Conservation (phyloP, 2,329 filamentous ascomycete genomes). For the Lachnellula hyalina region DNA sequence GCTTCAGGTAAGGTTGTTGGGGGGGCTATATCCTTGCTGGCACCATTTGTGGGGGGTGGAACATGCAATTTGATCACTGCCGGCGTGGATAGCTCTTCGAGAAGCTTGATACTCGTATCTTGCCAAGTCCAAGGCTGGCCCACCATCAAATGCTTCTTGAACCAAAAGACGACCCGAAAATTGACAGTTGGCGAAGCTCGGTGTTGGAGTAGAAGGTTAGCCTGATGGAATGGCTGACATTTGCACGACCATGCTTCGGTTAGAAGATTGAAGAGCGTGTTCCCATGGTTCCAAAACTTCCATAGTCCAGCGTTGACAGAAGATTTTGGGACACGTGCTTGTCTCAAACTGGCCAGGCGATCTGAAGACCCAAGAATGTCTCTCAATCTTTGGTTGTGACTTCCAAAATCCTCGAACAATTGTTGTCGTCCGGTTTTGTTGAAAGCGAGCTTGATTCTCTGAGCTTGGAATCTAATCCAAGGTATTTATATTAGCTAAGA, state of each 20-base stretch:
- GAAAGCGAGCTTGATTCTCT: slow-evolving; percentile 13
- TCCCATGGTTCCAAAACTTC: slow-evolving; percentile 14
- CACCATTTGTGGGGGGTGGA: neutral
- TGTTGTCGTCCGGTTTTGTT: slow-evolving; percentile 9
- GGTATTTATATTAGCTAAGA: too few species aligned
- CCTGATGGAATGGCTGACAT: slow-evolving; percentile 13
- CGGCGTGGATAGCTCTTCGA: slow-evolving; percentile 2
- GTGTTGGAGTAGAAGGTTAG: slow-evolving; percentile 12
- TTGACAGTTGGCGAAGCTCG: slow-evolving; percentile 5
- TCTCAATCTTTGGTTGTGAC: slow-evolving; percentile 6
- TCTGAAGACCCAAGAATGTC: slow-evolving; percentile 13
- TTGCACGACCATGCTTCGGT: slow-evolving; percentile 12
- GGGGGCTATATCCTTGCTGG: neutral
- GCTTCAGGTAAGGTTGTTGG: too few species aligned
- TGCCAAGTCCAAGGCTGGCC: slow-evolving; percentile 11
- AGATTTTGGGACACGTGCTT: neutral
- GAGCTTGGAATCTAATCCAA: neutral
- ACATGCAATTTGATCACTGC: neutral
- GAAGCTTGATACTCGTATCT: slow-evolving; percentile 10
- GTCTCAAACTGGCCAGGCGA: slow-evolving; percentile 5
- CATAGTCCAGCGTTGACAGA: slow-evolving; percentile 4
- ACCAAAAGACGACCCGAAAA: slow-evolving; percentile 13
- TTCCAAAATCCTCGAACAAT: slow-evolving; percentile 12
- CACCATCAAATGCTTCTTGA: slow-evolving; percentile 3
- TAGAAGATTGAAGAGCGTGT: slow-evolving; percentile 7